Base-by-base conservation (phyloP, 768 basidiomycete genomes). In the Lactarius sp. region DNA sequence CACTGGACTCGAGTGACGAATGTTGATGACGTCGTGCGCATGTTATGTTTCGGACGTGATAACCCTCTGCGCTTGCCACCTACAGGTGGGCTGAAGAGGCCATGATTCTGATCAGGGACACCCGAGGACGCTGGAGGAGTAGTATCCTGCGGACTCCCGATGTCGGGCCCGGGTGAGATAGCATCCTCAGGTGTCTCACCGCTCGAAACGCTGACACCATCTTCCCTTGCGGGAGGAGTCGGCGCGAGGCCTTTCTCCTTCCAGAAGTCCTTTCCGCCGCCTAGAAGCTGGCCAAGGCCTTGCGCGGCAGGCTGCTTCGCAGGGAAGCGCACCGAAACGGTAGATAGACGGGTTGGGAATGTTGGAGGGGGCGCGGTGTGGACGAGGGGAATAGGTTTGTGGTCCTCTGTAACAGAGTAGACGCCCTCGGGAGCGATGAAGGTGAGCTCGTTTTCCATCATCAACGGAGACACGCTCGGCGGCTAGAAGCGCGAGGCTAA, bases 371-470 rank as follows among this genome's bases (percentile, higher is more conserved):
- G 69, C 75, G 75, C 56, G 75, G 75, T 65, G 81, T 80, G 54
- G 77, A 69, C 27, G 52, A 65, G 10, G 39, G 77, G 72, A 50
- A 80, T 76, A 0, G 88, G 85, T 73, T 86, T 91, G 79, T 90
- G 86, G 71, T 93, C 92, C 69, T 93, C 92, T 18, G 87, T 90
- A 72, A 92, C 83, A 31, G 90, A 87, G 78, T 94, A 94, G 49
- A 93, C 90, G 69, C 92, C 92, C 75, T 94, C 92, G 57, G 92
- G 92, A 39, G 92, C 91, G 51, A 92, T 87, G 74, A 94, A 92
- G 33, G 90, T 88, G 64, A 83, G 81, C 59, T 91, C 90, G 80
- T 82, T 89, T 79, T 92, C 90, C 87, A 91, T 70, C 61, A 67
- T 70, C 66, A 58, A 66, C 64, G 64, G 37, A 33, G 50, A n/a